phyloP scores from a whole-genome alignment of 1,139 yeast species.

The Pichia sp. region DNA sequence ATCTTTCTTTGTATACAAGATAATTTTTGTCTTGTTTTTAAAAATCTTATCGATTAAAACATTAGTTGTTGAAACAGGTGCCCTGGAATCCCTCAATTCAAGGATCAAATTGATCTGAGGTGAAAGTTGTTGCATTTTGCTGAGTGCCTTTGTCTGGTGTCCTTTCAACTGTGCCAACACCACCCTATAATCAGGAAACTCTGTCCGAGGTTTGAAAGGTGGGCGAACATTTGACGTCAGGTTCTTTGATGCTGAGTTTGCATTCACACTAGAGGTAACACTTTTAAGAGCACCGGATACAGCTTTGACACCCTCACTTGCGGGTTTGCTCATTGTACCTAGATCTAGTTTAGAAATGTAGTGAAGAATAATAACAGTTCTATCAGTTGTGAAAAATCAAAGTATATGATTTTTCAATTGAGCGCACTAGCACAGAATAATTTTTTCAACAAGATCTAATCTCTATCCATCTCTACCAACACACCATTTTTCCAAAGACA shows the following conservation, averaged over 20 bases:
- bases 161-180: slow-evolving; percentile 80
- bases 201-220: slow-evolving; percentile 23
- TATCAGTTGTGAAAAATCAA: too few species aligned
- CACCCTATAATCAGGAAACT: slow-evolving; percentile 63
- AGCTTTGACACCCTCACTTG: not conserved
- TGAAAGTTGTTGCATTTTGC: slow-evolving; percentile 58
- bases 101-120: slow-evolving; percentile 76
- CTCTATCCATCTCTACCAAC: too few species aligned
- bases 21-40: slow-evolving; percentile 48
- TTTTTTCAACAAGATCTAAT: too few species aligned
- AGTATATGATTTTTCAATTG: too few species aligned
- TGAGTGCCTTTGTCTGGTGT: slow-evolving; percentile 78
- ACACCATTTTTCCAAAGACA: not conserved
- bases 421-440: not conserved
- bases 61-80: slow-evolving; percentile 81
- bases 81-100: slow-evolving; percentile 83
- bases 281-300: not conserved
- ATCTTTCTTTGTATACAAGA: slow-evolving; percentile 68
- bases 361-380: too few species aligned
- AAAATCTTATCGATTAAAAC: slow-evolving; percentile 67
- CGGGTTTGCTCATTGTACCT: not conserved
- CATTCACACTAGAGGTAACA: too few species aligned
- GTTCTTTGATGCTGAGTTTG: too few species aligned
- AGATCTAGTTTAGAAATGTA: too few species aligned
- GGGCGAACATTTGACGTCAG: too few species aligned